These are phyloP conservation scores for Dictyostelium purpureum DNA, from an alignment of 78 protist genomes.

Conservation along the genomic window DNA sequence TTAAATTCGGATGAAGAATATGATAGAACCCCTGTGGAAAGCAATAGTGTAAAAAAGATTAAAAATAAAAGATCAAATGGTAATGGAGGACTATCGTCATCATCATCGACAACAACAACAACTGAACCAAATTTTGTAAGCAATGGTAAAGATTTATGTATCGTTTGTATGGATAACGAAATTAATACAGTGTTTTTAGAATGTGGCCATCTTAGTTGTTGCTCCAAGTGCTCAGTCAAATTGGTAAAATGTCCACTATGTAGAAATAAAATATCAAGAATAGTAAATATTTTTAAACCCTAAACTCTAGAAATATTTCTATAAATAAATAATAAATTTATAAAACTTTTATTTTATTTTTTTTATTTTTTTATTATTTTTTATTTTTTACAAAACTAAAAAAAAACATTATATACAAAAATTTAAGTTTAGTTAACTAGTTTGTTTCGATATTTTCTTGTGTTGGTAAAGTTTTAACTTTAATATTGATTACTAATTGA, in stretches of 20 bases:
- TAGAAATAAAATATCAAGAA: slow-evolving; percentile 49
- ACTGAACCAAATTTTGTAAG: neutral
- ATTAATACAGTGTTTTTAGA: slow-evolving; percentile 80
- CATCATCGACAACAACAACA: neutral
- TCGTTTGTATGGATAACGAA: slow-evolving; percentile 73
- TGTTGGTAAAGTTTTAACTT: neutral
- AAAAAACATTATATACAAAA: too few relatives aligned
- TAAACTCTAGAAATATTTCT: neutral
- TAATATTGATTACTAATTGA: neutral
- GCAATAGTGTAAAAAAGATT: too few relatives aligned
- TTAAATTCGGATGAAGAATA: slow-evolving; percentile 1
- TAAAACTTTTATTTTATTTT: neutral
- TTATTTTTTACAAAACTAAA: neutral
- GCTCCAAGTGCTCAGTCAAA: slow-evolving; percentile 61
- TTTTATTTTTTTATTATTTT: neutral
- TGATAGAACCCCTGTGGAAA: too few relatives aligned
- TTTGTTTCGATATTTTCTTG: too few relatives aligned
- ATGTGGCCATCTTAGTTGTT: slow-evolving; percentile 85
- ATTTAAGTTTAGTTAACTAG: too few relatives aligned
- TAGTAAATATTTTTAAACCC: slow-evolving; percentile 61
- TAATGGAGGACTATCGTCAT: neutral
- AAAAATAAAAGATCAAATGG: neutral
- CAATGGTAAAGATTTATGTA: slow-evolving; percentile 63
- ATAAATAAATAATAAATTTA: neutral
- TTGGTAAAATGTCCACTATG: slow-evolving; percentile 75